Evolutionary conservation across 768 basidiomycete genomes (phyloP), one percentile per base, ranked within the genome.

Genomic region (Mycena epipterygia): DNA sequence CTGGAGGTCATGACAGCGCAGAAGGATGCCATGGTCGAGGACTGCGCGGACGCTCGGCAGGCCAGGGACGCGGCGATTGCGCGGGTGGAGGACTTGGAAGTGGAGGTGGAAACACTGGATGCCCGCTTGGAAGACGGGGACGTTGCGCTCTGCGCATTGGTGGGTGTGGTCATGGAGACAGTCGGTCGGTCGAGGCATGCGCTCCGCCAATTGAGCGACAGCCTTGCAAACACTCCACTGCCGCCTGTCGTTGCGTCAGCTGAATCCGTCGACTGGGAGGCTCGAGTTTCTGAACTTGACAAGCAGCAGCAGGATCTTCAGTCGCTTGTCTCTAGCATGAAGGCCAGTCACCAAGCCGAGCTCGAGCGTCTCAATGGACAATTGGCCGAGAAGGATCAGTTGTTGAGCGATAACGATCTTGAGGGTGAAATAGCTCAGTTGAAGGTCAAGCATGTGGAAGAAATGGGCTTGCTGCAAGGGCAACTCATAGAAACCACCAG

Each of bases 1-100:
- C 78, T 94, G 66, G 93, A 93, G 75, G 87, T 87, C 69, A 82
- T 90, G 67, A 84, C 81, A 25, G 86, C 89, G 6, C 88, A 94
- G 82, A 93, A 91, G 78, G 89, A 89, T 64, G 90, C 92, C 2
- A 93, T 95, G 92, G 88, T 95, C 0, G 93, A 95, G 71, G 94
- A 95, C 76, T 95, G 94, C 74, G 90, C 91, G 5, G 89, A 91
- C 63, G 93, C 93, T 2, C 84, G 94, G 61, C 91, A 91, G 63
- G 88, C 91, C 25, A 85, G 94, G 39, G 91, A 95, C 77, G 85
- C 85, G 29, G 91, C 93, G 6, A 77, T 90, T 48, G 75, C 77
- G 62, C 83, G 81, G 67, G 78, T 87, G 30, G 94, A 95, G 64
- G 79, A 78, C n/a, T 77, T 91, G 67, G 93, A 95, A 73, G 86